A percentile compares a stretch with the other conserved stretches of the same genome.
Conservation (phyloP, 176 grass and related monocot genomes). For the Oropetium thomaeum region DNA sequence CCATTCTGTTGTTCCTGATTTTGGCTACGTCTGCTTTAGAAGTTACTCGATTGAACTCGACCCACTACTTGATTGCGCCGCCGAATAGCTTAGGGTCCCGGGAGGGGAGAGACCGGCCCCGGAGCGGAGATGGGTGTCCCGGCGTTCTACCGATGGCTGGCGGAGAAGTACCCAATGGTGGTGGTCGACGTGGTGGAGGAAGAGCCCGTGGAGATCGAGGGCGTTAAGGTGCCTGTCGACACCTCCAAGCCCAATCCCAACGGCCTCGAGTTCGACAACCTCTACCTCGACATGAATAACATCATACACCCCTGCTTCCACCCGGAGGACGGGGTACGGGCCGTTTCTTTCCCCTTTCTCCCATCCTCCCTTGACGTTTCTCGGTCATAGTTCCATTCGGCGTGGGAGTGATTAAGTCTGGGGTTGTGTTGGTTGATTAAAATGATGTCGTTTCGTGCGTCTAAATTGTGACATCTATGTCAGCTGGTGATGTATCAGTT, state of each 20-base stretch:
- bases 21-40: not conserved
- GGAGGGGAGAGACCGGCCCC: not conserved
- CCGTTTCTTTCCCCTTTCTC: not conserved
- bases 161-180: conserved; percentile 98
- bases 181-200: conserved; percentile 95
- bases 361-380: not conserved
- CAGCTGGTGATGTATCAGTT: not conserved
- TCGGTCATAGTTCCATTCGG: not conserved
- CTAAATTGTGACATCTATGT: too few species aligned
- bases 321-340: conserved; percentile 52
- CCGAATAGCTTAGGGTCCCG: conserved; percentile 40
- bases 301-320: conserved; percentile 61
- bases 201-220: conserved; percentile 84
- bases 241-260: conserved; percentile 92
- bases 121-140: conserved; percentile 72
- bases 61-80: too few species aligned
- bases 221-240: conserved; percentile 77
- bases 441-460: not conserved
- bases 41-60: not conserved
- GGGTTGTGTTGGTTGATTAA: not conserved
- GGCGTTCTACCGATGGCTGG: conserved; percentile 94
- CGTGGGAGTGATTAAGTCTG: not conserved
- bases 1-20: not conserved
- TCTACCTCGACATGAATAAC: conserved; percentile 62
- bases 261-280: conserved; percentile 54